Evolutionary conservation across 164 flowering plant genomes (phyloP).

Genomic region (Liriodendron chinense): DNA sequence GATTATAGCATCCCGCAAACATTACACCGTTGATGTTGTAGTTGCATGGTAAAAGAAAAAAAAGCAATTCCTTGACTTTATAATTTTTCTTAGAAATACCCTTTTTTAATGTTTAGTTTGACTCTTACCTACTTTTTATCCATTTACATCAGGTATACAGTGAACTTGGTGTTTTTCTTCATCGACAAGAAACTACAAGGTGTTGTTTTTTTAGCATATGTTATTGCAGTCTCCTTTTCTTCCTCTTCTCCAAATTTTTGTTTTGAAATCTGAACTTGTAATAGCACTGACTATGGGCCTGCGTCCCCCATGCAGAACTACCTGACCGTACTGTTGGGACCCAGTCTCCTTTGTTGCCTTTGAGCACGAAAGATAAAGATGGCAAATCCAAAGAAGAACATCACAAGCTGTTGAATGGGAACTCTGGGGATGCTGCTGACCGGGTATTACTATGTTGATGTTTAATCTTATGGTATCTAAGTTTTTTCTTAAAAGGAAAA

Average conservation of each 20-base stretch:
- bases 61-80: background rate
- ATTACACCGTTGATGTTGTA: constrained; percentile 62
- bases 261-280: background rate
- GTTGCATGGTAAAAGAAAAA: constrained; percentile 45
- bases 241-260: background rate
- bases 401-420: constrained; percentile 83
- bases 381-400: constrained; percentile 63
- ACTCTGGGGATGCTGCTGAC: constrained; percentile 64
- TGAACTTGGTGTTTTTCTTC: constrained; percentile 83
- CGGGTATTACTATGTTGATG: constrained; percentile 42
- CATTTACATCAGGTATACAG: constrained; percentile 68
- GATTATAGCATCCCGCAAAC: constrained; percentile 92
- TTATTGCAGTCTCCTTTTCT: background rate
- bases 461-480: background rate
- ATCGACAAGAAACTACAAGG: constrained; percentile 79
- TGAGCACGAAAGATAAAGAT: constrained; percentile 74
- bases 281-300: background rate
- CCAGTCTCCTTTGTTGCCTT: constrained; percentile 46
- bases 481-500: background rate
- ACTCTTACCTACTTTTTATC: background rate
- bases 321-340: constrained; percentile 65
- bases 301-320: constrained; percentile 47
- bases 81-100: background rate
- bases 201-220: constrained; percentile 18
- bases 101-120: background rate